A percentile compares a stretch with the other conserved stretches of the same genome.
phyloP scores from a whole-genome alignment of 352 stramenopile genomes.

The Aphanomyces astaci region DNA sequence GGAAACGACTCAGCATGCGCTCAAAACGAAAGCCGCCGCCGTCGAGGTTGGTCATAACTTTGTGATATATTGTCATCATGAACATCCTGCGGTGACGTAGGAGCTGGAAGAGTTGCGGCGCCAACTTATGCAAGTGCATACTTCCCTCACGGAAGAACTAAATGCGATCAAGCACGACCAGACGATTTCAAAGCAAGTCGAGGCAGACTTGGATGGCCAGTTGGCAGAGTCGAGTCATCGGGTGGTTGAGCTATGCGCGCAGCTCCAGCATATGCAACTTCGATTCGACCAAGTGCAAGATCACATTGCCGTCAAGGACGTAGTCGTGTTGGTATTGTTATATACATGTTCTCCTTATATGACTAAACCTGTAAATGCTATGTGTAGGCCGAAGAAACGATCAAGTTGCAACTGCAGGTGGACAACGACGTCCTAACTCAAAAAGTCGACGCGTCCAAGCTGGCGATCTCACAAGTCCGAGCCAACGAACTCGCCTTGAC shows the following conservation, averaged over 20 bases:
- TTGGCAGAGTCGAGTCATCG: background rate
- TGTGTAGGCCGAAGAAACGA: conserved; percentile 11
- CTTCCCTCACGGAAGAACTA: background rate
- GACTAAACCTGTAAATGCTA: too few species aligned
- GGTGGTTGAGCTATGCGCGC: background rate
- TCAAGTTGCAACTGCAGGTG: conserved; percentile 2
- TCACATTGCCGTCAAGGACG: conserved; percentile 4
- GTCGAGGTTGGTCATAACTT: too few species aligned
- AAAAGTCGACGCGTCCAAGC: background rate
- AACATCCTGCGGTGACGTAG: background rate
- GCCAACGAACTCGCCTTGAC: background rate
- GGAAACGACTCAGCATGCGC: background rate
- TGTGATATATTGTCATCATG: background rate
- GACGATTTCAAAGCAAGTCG: background rate
- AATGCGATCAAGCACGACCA: background rate
- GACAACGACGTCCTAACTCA: background rate
- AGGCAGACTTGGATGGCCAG: background rate
- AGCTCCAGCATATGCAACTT: conserved; percentile 5
- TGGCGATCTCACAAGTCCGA: background rate
- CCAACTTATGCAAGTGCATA: background rate
- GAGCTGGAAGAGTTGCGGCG: background rate
- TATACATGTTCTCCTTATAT: too few species aligned
- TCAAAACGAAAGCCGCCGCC: background rate
- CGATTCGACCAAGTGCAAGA: background rate
- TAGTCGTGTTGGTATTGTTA: background rate